Percentiles rank a stretch among this genome's conserved stretches.
phyloP scores from a whole-genome alignment of 306 rosid genomes.

The Trichosanthes truncata region DNA sequence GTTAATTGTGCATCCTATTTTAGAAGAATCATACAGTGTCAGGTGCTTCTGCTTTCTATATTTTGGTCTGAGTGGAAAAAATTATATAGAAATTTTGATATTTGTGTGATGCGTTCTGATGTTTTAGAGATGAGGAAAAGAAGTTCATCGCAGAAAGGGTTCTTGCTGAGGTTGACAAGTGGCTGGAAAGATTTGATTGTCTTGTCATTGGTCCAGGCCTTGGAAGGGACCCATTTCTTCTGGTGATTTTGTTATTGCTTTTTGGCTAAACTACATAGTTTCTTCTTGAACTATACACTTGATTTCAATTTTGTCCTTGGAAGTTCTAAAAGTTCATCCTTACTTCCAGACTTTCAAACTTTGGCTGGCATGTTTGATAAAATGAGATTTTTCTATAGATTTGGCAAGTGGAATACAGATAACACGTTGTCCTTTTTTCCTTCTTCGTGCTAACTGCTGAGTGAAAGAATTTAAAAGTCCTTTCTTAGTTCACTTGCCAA shows the following conservation, averaged over 20 bases:
- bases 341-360: not conserved
- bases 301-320: not conserved
- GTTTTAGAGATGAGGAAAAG: constrained; percentile 69
- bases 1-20: constrained; percentile 77
- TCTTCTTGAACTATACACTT: not conserved
- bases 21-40: constrained; percentile 74
- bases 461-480: not conserved
- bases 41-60: constrained; percentile 29
- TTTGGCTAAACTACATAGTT: not conserved
- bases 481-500: not conserved
- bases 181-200: constrained; percentile 85
- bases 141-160: constrained; percentile 32
- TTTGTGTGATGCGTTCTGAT: constrained; percentile 2
- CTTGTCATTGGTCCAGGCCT: constrained; percentile 97
- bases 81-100: constrained; percentile 12
- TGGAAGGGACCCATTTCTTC: constrained; percentile 88
- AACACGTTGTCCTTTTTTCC: not conserved
- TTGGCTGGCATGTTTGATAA: not conserved
- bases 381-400: not conserved
- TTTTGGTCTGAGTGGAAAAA: not conserved
- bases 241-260: constrained; percentile 27
- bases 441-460: not conserved
- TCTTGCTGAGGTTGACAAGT: constrained; percentile 70
- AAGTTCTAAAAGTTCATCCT: not conserved
- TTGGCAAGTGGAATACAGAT: not conserved